Evolutionary conservation across 345 rosid genomes (phyloP), one percentile per base, ranked within the genome.

Genomic region (Rhodamnia argentea): DNA sequence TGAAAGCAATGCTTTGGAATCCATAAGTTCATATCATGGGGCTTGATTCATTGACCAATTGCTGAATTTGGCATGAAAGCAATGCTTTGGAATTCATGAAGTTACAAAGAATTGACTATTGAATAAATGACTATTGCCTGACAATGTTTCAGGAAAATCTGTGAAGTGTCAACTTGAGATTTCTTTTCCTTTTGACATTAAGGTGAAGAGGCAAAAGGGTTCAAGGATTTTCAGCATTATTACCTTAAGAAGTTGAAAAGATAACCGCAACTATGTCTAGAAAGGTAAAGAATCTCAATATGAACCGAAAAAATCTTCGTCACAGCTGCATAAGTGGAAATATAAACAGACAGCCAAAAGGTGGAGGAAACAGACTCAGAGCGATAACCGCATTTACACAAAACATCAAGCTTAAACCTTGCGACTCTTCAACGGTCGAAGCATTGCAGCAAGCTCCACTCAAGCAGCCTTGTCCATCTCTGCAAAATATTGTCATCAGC

Each of bases 381-480:
- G 44, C 9, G 16, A 55, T 53, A 37, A 83, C 60, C 10, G 44
- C 60, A 10, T 83, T 52, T 83, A 83, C 56, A 86, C 81, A 70
- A 1, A 9, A 37, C 81, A 2, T 70, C 81, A 26, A 32, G 47
- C 81, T 26, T 70, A 70, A 56, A 70, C 54, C 76, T 52, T 64
- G 40, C 23, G 37, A 27, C 60, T 58, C 83, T 86, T n/a, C 83
- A 76, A 60, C 27, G 75, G 75, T 47, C n/a, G 2, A 62, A 85
- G 47, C 37, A n/a, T 29, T 18, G 51, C 56, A 3, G 81, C 86
- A 87, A 13, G 40, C 53, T 78, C 90, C 24, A 82, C 83, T 89
- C 86, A 89, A 29, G 87, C 42, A 83, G 89, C 86, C 84, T 82
- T 87, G 84, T 88, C 74, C 82, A 24, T 24, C 58, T 86, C 93